A percentile compares a stretch with the other conserved stretches of the same genome.
These are phyloP conservation scores for Gleditsia sinensis DNA, from an alignment of 306 rosid species.

Conservation along the genomic window DNA sequence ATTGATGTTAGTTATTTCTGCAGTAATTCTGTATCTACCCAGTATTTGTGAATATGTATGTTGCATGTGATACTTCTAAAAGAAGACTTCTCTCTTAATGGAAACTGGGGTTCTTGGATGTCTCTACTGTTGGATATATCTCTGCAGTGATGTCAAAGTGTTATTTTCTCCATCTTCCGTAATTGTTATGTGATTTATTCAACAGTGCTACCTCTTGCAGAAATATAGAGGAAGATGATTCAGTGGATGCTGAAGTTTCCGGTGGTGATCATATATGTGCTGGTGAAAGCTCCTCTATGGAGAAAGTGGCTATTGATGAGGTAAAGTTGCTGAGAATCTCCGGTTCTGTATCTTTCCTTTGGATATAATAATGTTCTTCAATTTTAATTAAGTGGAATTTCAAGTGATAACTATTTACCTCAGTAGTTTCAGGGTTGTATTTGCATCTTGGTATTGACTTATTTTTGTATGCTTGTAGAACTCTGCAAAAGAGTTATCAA, in stretches of 20 bases:
- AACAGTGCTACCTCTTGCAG: constrained; percentile 56
- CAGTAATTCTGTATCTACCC: not conserved
- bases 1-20: not conserved
- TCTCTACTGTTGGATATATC: not conserved
- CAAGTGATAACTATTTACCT: constrained; percentile 23
- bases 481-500: constrained; percentile 52
- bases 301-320: constrained; percentile 62
- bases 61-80: not conserved
- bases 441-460: constrained; percentile 38
- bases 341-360: constrained; percentile 33
- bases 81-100: constrained; percentile 20
- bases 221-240: constrained; percentile 69
- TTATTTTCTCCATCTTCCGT: constrained; percentile 15
- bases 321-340: constrained; percentile 42
- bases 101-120: constrained; percentile 26
- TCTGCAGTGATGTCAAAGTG: not conserved
- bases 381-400: not conserved
- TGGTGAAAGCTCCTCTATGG: constrained; percentile 56
- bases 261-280: constrained; percentile 54
- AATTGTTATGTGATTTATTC: constrained; percentile 36
- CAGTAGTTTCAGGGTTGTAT: constrained; percentile 7
- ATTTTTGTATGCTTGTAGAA: constrained; percentile 55
- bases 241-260: constrained; percentile 65
- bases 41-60: not conserved
- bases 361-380: constrained; percentile 19